These are phyloP conservation scores for Chaetomidium leptoderma DNA, from an alignment of 495 filamentous ascomycete genomes.

Conservation along the genomic window DNA sequence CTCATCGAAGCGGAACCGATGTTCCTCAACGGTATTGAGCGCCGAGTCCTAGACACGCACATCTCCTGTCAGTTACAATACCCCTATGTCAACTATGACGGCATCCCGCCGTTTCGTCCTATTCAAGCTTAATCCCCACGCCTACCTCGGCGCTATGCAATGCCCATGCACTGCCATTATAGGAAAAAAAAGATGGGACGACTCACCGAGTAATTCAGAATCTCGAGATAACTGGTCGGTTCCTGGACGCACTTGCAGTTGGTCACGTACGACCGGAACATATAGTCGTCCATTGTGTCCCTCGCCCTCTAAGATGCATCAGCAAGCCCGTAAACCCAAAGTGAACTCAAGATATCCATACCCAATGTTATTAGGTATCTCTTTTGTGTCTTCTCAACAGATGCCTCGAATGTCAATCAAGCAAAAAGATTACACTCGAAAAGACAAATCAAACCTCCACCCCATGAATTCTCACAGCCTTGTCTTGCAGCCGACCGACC, in stretches of 20 bases:
- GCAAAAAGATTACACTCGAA: too few species aligned
- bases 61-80: neutral
- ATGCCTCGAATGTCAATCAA: too few species aligned
- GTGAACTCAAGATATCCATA: too few species aligned
- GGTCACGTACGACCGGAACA: conserved; percentile 44
- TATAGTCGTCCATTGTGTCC: conserved; percentile 50
- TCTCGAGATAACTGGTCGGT: conserved; percentile 50
- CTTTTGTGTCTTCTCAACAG: too few species aligned
- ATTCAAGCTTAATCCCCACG: neutral
- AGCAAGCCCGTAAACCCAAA: too few species aligned
- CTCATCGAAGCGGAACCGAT: conserved; percentile 38
- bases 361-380: too few species aligned
- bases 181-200: neutral
- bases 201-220: conserved; percentile 53
- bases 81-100: too few species aligned
- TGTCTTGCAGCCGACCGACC: neutral
- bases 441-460: neutral
- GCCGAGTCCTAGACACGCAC: conserved; percentile 30
- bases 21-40: conserved; percentile 46
- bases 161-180: neutral
- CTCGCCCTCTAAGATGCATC: too few species aligned
- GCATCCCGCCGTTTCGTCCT: neutral
- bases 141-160: neutral
- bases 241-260: conserved; percentile 44
- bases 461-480: neutral